Conservation (phyloP, 371 early-diverging fungal species). For the Sporodiniella umbellata region DNA sequence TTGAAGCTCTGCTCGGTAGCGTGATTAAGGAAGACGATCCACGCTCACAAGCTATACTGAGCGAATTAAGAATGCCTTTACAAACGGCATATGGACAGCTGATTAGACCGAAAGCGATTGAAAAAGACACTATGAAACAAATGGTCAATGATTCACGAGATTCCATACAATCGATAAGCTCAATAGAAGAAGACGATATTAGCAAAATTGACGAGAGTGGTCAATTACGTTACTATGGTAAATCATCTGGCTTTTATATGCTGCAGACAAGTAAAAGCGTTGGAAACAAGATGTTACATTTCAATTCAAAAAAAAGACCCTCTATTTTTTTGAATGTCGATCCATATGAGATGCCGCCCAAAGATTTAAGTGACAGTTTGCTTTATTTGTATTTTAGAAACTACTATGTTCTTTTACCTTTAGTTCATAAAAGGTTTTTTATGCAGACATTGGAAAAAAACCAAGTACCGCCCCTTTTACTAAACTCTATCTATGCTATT, state of each 20-base stretch:
- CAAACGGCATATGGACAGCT: conserved; percentile 45
- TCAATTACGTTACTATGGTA: conserved; percentile 45
- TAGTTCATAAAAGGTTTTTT: conserved; percentile 68
- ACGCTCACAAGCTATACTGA: conserved; percentile 50
- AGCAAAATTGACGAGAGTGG: conserved; percentile 37
- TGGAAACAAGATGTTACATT: conserved; percentile 32
- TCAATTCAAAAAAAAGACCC: conserved; percentile 23
- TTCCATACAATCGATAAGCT: neutral
- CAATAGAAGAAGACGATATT: neutral
- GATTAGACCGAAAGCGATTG: conserved; percentile 30
- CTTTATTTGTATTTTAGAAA: conserved; percentile 64
- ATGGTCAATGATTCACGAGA: neutral
- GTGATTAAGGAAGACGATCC: conserved; percentile 58
- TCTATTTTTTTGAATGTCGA: conserved; percentile 7
- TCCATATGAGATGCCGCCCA: conserved; percentile 55
- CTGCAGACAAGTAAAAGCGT: conserved; percentile 35
- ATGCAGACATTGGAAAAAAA: conserved; percentile 32
- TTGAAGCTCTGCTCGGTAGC: conserved; percentile 61
- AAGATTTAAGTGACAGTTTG: conserved; percentile 60
- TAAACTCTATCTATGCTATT: conserved; percentile 46
- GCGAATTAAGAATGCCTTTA: conserved; percentile 54
- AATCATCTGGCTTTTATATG: conserved; percentile 49
- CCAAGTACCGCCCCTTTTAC: conserved; percentile 37
- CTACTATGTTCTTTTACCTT: conserved; percentile 65
- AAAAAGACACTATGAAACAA: conserved; percentile 9